Conservation (phyloP, 2,329 filamentous ascomycete genomes). For the Colletotrichum sp. region DNA sequence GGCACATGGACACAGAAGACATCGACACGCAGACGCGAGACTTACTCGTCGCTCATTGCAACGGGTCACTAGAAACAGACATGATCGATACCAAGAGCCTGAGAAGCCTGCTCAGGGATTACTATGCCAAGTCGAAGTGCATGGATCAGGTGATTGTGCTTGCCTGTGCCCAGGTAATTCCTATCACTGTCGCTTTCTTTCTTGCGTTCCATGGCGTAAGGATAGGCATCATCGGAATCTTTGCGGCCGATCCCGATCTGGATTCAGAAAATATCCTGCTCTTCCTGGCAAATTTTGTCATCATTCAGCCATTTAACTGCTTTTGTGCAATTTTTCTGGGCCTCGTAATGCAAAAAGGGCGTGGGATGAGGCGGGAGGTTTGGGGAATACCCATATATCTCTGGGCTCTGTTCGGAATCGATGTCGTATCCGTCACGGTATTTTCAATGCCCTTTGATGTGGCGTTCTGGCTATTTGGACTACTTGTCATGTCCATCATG, state of each 20-base stretch:
- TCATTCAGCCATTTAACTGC: background rate
- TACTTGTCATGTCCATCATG: accelerated
- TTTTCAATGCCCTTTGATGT: background rate
- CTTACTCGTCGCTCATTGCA: background rate
- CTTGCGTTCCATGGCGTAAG: background rate
- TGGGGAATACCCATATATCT: background rate
- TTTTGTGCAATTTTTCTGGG: background rate
- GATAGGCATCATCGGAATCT: background rate
- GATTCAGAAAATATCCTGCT: background rate
- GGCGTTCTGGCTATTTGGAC: background rate
- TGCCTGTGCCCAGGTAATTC: background rate
- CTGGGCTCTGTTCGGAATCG: background rate
- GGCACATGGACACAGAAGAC: background rate
- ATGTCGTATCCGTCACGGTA: background rate
- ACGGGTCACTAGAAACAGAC: background rate
- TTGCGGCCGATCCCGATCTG: background rate
- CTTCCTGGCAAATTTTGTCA: background rate
- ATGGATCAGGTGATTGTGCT: background rate
- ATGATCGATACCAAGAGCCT: background rate
- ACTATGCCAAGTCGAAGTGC: background rate
- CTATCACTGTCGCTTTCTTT: background rate
- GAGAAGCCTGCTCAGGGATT: background rate
- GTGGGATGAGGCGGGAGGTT: background rate
- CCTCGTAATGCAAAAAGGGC: background rate
- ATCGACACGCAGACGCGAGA: background rate